phyloP scores from a whole-genome alignment of 805 yeast species.

The Lipomyces japonicus region DNA sequence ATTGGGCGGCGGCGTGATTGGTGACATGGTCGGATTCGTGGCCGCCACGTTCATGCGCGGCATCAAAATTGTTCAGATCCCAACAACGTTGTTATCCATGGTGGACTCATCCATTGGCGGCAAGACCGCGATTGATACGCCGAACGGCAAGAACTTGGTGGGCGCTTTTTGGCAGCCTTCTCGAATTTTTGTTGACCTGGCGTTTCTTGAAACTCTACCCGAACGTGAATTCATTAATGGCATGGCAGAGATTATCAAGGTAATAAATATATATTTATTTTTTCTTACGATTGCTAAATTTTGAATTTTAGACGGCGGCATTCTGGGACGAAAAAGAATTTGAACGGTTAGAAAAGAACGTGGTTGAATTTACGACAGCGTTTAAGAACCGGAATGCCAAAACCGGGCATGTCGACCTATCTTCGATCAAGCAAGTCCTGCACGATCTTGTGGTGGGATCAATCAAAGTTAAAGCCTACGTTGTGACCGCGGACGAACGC shows the following conservation, averaged over 20 bases:
- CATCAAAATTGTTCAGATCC: conserved; percentile 86
- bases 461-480: conserved; percentile 86
- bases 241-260: conserved; percentile 93
- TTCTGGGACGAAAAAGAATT: conserved; percentile 94
- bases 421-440: conserved; percentile 67
- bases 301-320: conserved; percentile 65
- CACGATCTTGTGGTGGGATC: conserved; percentile 79
- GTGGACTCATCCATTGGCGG: conserved; percentile 98
- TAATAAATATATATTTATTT: background rate
- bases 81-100: conserved; percentile 92
- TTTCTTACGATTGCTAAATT: background rate
- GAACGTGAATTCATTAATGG: conserved; percentile 94
- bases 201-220: conserved; percentile 83
- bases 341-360: conserved; percentile 72
- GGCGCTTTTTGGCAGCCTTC: conserved; percentile 98
- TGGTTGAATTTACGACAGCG: conserved; percentile 64
- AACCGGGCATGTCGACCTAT: conserved; percentile 56
- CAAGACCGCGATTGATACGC: conserved; percentile 96
- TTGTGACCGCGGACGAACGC: conserved; percentile 89
- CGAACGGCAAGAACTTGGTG: conserved; percentile 88
- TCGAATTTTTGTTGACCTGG: conserved; percentile 80
- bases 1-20: conserved; percentile 97
- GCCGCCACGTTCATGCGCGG: conserved; percentile 99
- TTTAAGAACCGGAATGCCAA: conserved; percentile 47
- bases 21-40: conserved; percentile 97